phyloP scores from a whole-genome alignment of 2,329 filamentous ascomycete species.

The Trichoderma lentiforme region DNA sequence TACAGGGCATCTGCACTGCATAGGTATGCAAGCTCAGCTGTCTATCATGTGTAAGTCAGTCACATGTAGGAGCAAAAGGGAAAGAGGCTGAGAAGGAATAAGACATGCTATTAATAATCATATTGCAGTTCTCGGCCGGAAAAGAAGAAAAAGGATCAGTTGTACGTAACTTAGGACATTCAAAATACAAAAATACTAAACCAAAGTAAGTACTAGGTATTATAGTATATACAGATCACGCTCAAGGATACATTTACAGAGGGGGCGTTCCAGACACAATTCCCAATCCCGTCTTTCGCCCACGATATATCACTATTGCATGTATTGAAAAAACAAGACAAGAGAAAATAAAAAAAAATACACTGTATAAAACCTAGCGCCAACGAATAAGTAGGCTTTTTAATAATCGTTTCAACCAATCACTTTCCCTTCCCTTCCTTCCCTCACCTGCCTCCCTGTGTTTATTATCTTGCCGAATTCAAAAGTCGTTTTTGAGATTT shows the following conservation, averaged over 20 bases:
- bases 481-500: background rate
- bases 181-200: background rate
- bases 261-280: background rate
- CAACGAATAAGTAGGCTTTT: background rate
- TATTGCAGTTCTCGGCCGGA: background rate
- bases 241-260: background rate
- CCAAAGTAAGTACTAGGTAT: background rate
- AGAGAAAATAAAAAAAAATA: background rate
- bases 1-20: no score
- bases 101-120: background rate
- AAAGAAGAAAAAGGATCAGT: background rate
- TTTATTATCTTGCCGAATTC: background rate
- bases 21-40: no score
- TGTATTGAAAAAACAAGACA: background rate
- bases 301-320: background rate
- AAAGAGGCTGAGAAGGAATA: background rate
- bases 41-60: background rate
- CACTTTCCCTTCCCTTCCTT: background rate
- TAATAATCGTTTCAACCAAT: background rate
- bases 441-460: background rate
- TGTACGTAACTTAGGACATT: background rate
- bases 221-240: background rate
- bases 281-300: background rate
- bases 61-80: background rate
- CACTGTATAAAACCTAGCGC: conserved; percentile 3